Conservation (phyloP, 1,139 yeast species). For the Fermentozyma sake region DNA sequence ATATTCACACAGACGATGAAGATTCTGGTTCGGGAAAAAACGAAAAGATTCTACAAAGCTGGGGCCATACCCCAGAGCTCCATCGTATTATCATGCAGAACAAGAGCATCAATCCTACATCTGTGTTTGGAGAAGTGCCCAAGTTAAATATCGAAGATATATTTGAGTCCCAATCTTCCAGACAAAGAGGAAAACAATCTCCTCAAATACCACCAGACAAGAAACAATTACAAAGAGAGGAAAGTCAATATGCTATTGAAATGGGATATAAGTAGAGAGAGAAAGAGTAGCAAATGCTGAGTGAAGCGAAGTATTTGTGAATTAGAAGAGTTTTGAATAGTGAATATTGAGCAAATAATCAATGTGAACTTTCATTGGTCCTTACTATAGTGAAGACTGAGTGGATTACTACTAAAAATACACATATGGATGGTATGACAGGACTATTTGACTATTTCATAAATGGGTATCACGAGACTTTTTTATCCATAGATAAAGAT, state of each 20-base stretch:
- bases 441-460: too few relatives aligned
- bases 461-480: too few relatives aligned
- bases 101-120: slow-evolving; percentile 60
- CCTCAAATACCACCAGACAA: slow-evolving; percentile 33
- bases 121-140: slow-evolving; percentile 75
- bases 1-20: slow-evolving; percentile 54
- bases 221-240: slow-evolving; percentile 33
- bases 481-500: too few relatives aligned
- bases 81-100: slow-evolving; percentile 51
- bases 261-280: slow-evolving; percentile 58
- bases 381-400: too few relatives aligned
- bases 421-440: too few relatives aligned
- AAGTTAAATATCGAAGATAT: slow-evolving; percentile 66
- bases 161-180: slow-evolving; percentile 48
- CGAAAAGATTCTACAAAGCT: slow-evolving; percentile 46
- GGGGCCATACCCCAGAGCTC: slow-evolving; percentile 72
- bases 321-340: too few relatives aligned
- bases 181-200: slow-evolving; percentile 45
- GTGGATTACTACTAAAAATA: too few relatives aligned
- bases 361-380: neutral
- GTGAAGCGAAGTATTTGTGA: too few relatives aligned
- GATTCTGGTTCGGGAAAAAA: slow-evolving; percentile 45
- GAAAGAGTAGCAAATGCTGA: too few relatives aligned
- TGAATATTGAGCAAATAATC: slow-evolving; percentile 3
- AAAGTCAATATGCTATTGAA: slow-evolving; percentile 44